Base-by-base conservation (phyloP, 495 filamentous ascomycete genomes). In the Penicillium salamii region DNA sequence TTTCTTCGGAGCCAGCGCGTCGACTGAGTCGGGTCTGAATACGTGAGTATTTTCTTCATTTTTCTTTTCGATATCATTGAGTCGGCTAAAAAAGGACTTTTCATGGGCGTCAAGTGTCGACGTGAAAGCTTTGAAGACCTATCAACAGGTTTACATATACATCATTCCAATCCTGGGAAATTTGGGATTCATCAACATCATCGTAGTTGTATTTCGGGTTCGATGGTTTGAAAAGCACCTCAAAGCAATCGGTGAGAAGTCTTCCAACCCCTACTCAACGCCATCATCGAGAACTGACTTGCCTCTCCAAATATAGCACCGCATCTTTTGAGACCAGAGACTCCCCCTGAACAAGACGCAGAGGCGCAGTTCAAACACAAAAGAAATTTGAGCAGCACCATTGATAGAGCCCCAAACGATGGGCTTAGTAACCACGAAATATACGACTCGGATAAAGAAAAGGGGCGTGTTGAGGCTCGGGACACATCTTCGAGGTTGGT, bases 1-100 rank as follows among this genome's bases (percentile, higher is more conserved):
- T 54, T 74, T 74, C 44, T 74, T 76, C 15, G 71, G 72, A 7
- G 69, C 61, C 36, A 73, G 69, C 41, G 50, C 69, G 8, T 66
- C 71, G 7, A 73, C 72, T 2, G 65, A 65, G 42, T 72, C 71
- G 6, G 72, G 72, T 1, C 49, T 76, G 6, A 76, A 74, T 45
- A 64, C 68, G 69, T 74, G 9, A 37, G 67, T 64, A 17, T 34
- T 28, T 9, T n/a, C n/a, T 17, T 19, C 32, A 8, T 18, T 32
- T 14, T 56, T 12, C 5, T 13, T 3, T 35, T 34, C 13, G 13
- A 1, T 23, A n/a, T 13, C 17, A 9, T 32, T 9, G 12, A 32
- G 29, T 32, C 29, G 13, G 38, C 26, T 20, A 24, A 38, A 20
- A 6, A 5, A 20, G 11, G 29, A 24, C 18, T 23, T 33, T 32